Conservation (phyloP, 176 grass and related monocot species). For the Urochloa ruziziensis region DNA sequence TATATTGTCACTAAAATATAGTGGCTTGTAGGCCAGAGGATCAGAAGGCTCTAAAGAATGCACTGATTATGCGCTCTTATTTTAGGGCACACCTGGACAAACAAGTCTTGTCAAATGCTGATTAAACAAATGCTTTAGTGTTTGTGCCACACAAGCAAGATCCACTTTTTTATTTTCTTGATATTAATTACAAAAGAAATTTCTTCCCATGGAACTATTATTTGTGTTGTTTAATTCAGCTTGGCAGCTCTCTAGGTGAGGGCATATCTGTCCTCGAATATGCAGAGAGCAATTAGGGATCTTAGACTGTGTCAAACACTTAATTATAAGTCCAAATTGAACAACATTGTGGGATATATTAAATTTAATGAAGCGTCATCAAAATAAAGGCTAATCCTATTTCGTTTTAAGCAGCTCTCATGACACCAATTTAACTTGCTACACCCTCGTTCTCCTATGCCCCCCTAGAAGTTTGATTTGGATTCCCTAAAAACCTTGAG, state of each 20-base stretch:
- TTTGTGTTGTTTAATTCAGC: slow-evolving; percentile 46
- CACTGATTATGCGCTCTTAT: slow-evolving; percentile 47
- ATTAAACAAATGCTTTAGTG: slow-evolving; percentile 44
- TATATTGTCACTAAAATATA: slow-evolving; percentile 33
- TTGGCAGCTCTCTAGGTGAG: slow-evolving; percentile 49
- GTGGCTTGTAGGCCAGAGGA: slow-evolving; percentile 33
- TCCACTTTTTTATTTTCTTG: slow-evolving; percentile 18
- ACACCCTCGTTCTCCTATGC: neutral
- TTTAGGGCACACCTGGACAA: slow-evolving; percentile 54
- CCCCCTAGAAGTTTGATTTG: neutral
- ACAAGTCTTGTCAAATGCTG: slow-evolving; percentile 51
- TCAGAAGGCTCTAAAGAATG: slow-evolving; percentile 46
- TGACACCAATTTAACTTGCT: neutral
- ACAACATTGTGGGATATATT: slow-evolving; percentile 8
- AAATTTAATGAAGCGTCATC: slow-evolving; percentile 15
- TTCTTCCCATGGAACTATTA: slow-evolving; percentile 32
- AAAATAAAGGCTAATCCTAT: neutral
- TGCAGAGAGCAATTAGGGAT: slow-evolving; percentile 31
- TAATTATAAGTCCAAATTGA: slow-evolving; percentile 15
- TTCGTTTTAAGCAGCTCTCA: neutral
- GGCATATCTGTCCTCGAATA: slow-evolving; percentile 30
- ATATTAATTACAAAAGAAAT: slow-evolving; percentile 21
- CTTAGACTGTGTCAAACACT: slow-evolving; percentile 48
- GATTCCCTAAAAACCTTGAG: neutral
- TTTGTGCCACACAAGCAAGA: slow-evolving; percentile 54